Evolutionary conservation across 2,329 filamentous ascomycete genomes (phyloP).

Genomic region (Xylaria polymorpha): DNA sequence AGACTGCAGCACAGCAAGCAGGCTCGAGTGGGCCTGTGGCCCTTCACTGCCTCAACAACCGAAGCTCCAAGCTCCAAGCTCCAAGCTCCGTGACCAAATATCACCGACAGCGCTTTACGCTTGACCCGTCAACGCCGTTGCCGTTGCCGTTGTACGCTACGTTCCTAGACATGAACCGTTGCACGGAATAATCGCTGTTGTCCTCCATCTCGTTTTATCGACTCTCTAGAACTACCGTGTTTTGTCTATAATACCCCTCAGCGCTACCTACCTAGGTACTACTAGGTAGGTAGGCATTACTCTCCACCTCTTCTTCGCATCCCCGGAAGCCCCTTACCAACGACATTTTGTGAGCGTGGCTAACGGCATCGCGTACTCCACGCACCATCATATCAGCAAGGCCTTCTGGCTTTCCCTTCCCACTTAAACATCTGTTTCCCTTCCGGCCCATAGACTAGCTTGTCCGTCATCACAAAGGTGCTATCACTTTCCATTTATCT

Average conservation of each 20-base stretch:
- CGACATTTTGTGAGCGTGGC: background rate
- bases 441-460: background rate
- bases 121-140: slow-evolving; percentile 19
- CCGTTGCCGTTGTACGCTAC: background rate
- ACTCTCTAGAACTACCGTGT: slow-evolving; percentile 18
- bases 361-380: background rate
- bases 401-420: background rate
- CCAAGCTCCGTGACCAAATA: slow-evolving; percentile 18
- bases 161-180: slow-evolving; percentile 1
- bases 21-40: slow-evolving; percentile 5
- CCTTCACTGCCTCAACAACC: background rate
- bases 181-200: background rate
- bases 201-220: background rate
- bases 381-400: background rate
- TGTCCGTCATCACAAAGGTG: slow-evolving; percentile 14
- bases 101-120: slow-evolving; percentile 9
- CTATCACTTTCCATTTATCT: background rate
- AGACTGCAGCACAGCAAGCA: background rate
- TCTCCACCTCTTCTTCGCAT: background rate
- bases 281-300: no score
- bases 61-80: slow-evolving; percentile 1
- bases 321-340: background rate
- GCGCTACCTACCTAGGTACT: background rate
- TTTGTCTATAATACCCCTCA: slow-evolving; percentile 24
- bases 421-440: background rate